These are phyloP conservation scores for Alternaria incomplexa DNA, from an alignment of 2,329 filamentous ascomycete genomes.

Conservation along the genomic window DNA sequence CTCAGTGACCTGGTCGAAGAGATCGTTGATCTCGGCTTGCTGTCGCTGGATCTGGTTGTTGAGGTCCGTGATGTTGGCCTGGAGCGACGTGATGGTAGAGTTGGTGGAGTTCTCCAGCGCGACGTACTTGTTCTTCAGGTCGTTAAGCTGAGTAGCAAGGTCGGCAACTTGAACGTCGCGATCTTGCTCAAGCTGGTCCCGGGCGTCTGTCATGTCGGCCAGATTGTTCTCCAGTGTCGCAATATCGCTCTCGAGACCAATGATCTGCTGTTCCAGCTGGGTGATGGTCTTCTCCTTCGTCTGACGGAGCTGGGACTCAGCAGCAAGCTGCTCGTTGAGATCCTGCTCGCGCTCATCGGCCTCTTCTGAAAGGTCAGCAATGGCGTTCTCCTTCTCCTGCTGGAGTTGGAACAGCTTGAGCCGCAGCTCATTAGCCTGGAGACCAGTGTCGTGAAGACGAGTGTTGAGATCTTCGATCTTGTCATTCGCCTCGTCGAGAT, in stretches of 20 bases:
- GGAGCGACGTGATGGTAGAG: slow-evolving; percentile 39
- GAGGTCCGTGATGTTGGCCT: slow-evolving; percentile 50
- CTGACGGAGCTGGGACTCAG: slow-evolving; percentile 49
- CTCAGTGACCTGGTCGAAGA: slow-evolving; percentile 36
- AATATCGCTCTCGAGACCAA: slow-evolving; percentile 44
- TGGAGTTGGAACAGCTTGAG: slow-evolving; percentile 56
- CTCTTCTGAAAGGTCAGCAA: slow-evolving; percentile 47
- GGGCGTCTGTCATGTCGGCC: slow-evolving; percentile 33
- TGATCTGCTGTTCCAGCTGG: slow-evolving; percentile 43
- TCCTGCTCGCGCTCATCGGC: slow-evolving; percentile 49
- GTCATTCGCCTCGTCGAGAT: slow-evolving; percentile 51
- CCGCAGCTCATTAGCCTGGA: slow-evolving; percentile 56
- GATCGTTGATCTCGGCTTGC: slow-evolving; percentile 47
- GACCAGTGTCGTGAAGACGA: slow-evolving; percentile 50
- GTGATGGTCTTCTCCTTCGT: slow-evolving; percentile 45
- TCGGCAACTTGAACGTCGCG: slow-evolving; percentile 43
- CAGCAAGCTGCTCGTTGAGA: slow-evolving; percentile 47
- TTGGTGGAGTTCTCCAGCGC: slow-evolving; percentile 41
- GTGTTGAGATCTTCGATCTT: slow-evolving; percentile 50
- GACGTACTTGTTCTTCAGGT: slow-evolving; percentile 38
- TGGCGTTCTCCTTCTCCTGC: slow-evolving; percentile 48
- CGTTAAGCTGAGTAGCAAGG: slow-evolving; percentile 44
- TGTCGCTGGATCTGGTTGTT: slow-evolving; percentile 48
- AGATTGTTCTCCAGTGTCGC: slow-evolving; percentile 29
- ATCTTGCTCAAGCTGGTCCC: slow-evolving; percentile 40